Percentiles rank a stretch among this genome's conserved stretches.
Evolutionary conservation across 148 eudicot genomes (phyloP).

Genomic region (Nepenthes gracilis): DNA sequence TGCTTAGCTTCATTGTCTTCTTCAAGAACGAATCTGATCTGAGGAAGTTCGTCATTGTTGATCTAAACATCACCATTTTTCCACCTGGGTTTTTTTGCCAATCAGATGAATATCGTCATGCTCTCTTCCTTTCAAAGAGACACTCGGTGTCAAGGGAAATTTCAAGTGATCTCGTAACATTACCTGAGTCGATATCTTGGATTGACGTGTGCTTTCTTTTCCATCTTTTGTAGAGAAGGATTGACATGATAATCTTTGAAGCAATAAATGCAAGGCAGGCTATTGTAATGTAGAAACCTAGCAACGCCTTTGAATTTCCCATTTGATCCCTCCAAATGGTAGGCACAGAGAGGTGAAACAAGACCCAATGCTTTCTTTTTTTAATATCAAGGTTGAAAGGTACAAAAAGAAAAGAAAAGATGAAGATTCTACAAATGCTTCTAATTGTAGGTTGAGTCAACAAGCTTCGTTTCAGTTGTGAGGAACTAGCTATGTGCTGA

Average conservation of each 20-base stretch:
- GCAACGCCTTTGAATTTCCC: neutral
- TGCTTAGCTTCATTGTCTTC: slow-evolving; percentile 56
- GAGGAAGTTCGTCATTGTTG: slow-evolving; percentile 40
- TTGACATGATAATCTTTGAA: slow-evolving; percentile 53
- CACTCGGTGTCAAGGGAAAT: neutral
- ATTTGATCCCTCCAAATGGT: too few relatives aligned
- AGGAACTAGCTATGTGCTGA: too few relatives aligned
- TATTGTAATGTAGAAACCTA: slow-evolving; percentile 45
- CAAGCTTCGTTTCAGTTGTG: too few relatives aligned
- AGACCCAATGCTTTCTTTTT: too few relatives aligned
- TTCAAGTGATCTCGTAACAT: neutral
- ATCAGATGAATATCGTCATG: neutral
- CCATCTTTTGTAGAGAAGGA: slow-evolving; percentile 73
- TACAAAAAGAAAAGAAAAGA: too few relatives aligned
- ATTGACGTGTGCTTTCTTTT: slow-evolving; percentile 43
- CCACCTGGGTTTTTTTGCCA: slow-evolving; percentile 47
- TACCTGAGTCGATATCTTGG: slow-evolving; percentile 59
- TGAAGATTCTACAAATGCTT: too few relatives aligned
- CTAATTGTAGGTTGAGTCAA: too few relatives aligned
- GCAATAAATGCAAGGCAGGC: slow-evolving; percentile 49
- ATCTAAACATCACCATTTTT: slow-evolving; percentile 70
- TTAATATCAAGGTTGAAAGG: too few relatives aligned
- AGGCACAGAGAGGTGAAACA: too few relatives aligned
- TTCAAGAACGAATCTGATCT: slow-evolving; percentile 47
- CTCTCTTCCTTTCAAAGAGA: neutral